Conservation (phyloP, 306 rosid species). For the Gastrolobium bilobum region DNA sequence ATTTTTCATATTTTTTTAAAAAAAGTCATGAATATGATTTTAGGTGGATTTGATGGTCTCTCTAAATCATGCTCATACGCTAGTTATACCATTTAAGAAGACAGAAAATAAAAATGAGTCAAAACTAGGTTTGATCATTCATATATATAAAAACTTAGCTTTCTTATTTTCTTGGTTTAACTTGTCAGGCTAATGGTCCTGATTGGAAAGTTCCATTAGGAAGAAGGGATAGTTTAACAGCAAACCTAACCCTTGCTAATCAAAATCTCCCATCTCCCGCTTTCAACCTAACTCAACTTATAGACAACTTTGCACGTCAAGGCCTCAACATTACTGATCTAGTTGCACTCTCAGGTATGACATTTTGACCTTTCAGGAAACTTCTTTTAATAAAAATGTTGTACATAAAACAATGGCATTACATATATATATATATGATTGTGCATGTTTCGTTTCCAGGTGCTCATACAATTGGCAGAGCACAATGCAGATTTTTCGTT, state of each 20-base stretch:
- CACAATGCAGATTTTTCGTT: constrained; percentile 43
- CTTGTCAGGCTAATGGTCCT: constrained; percentile 61
- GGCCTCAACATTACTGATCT: constrained; percentile 57
- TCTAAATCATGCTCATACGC: not conserved
- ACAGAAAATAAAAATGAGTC: not conserved
- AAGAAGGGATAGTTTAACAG: constrained; percentile 65
- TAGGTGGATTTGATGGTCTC: not conserved
- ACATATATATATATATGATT: not conserved
- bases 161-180: not conserved
- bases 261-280: constrained; percentile 51
- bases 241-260: constrained; percentile 51
- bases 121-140: not conserved
- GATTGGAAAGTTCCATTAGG: constrained; percentile 62
- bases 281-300: constrained; percentile 38
- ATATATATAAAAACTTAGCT: not conserved
- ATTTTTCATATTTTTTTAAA: not conserved
- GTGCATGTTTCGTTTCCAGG: constrained; percentile 23
- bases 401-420: not conserved
- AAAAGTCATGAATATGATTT: not conserved
- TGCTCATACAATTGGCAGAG: constrained; percentile 60
- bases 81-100: not conserved
- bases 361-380: not conserved
- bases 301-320: not conserved
- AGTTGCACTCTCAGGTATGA: constrained; percentile 70
- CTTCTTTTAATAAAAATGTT: not conserved